A percentile compares a stretch with the other conserved stretches of the same genome.
Conservation (phyloP, 2,329 filamentous ascomycete species). For the Pseudocercospora eumusae region DNA sequence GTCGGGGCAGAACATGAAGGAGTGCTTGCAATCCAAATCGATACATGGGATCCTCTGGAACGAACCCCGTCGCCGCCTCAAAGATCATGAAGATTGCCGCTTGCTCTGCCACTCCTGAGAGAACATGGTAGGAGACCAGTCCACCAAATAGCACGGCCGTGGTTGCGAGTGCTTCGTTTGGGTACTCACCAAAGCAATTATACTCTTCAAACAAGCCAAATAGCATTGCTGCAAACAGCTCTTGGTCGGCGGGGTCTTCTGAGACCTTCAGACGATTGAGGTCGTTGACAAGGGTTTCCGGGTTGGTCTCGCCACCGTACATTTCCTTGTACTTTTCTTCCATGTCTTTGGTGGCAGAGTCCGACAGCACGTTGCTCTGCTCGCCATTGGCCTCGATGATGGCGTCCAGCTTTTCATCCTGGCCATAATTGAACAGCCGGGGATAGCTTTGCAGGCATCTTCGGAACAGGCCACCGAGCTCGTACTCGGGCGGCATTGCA, state of each 20-base stretch:
- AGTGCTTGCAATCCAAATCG: slow-evolving; percentile 96
- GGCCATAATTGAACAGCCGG: slow-evolving; percentile 91
- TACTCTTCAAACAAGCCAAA: slow-evolving; percentile 98
- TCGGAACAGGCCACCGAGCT: slow-evolving; percentile 73
- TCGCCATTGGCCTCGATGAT: slow-evolving; percentile 80
- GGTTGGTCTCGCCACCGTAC: slow-evolving; percentile 88
- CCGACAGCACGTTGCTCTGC: slow-evolving; percentile 76
- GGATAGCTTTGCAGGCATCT: slow-evolving; percentile 91
- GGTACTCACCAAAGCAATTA: slow-evolving; percentile 91
- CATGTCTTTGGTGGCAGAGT: slow-evolving; percentile 84
- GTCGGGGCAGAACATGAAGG: slow-evolving; percentile 78
- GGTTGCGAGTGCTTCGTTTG: slow-evolving; percentile 90
- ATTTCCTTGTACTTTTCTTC: slow-evolving; percentile 97
- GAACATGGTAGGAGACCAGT: slow-evolving; percentile 80
- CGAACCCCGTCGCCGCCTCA: slow-evolving; percentile 87
- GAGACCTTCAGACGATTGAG: slow-evolving; percentile 88
- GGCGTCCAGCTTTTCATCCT: slow-evolving; percentile 73
- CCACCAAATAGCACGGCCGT: slow-evolving; percentile 96
- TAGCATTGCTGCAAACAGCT: slow-evolving; percentile 98
- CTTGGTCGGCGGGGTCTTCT: slow-evolving; percentile 78
- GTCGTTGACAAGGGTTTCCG: slow-evolving; percentile 80
- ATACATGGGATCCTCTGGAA: slow-evolving; percentile 87
- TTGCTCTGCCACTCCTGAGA: slow-evolving; percentile 85
- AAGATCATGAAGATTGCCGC: slow-evolving; percentile 96
- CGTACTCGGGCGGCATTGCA: slow-evolving; percentile 63